A percentile compares a stretch with the other conserved stretches of the same genome.
Evolutionary conservation across 768 basidiomycete genomes (phyloP).

Genomic region (Lepiota brunneoincarnata): DNA sequence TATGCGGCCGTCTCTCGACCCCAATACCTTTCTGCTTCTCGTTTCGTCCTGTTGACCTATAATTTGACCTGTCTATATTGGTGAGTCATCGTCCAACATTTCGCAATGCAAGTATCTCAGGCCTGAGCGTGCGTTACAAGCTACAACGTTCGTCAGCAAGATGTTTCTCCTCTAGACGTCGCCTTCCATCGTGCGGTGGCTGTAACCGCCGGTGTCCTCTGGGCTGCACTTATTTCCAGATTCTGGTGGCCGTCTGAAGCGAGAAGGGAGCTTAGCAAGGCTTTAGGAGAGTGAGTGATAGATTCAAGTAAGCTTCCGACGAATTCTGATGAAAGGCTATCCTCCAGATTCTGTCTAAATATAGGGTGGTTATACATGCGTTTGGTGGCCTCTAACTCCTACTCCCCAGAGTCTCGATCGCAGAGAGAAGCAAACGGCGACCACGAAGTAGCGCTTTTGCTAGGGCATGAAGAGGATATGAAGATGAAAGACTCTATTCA

Average conservation of each 20-base stretch:
- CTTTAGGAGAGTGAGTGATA: conserved; percentile 72
- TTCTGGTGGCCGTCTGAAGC: conserved; percentile 98
- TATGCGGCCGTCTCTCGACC: conserved; percentile 83
- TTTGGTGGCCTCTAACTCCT: conserved; percentile 85
- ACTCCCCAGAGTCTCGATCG: conserved; percentile 45
- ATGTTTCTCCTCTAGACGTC: conserved; percentile 60
- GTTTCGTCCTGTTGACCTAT: conserved; percentile 84
- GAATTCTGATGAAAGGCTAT: neutral
- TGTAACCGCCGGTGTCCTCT: conserved; percentile 83
- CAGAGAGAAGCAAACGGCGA: conserved; percentile 27
- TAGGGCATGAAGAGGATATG: conserved; percentile 32
- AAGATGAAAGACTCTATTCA: conserved; percentile 64
- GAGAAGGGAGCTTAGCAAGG: conserved; percentile 78
- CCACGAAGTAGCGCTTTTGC: conserved; percentile 21
- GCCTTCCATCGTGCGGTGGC: conserved; percentile 77
- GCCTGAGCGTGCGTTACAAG: conserved; percentile 32
- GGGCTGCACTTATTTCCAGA: conserved; percentile 84
- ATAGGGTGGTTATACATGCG: conserved; percentile 94
- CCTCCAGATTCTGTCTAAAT: conserved; percentile 80
- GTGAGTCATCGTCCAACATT: conserved; percentile 32
- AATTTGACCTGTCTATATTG: conserved; percentile 81
- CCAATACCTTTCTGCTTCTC: conserved; percentile 67
- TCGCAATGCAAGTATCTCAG: neutral
- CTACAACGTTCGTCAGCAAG: conserved; percentile 72
- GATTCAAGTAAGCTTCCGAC: conserved; percentile 6